These are phyloP conservation scores for Penicillium lagena DNA, from an alignment of 495 filamentous ascomycete genomes.

Conservation along the genomic window DNA sequence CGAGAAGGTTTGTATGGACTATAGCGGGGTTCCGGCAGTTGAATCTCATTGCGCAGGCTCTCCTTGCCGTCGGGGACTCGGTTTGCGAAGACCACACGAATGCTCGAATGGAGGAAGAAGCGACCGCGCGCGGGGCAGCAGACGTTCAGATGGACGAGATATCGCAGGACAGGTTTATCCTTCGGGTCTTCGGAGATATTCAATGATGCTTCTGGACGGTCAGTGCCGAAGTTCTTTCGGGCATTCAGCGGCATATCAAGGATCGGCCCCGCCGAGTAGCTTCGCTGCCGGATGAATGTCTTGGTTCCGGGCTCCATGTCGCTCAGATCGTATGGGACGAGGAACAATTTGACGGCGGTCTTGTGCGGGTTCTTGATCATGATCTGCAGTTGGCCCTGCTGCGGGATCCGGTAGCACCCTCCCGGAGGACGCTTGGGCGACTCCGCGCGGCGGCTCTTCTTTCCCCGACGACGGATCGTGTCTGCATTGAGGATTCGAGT, in stretches of 20 bases:
- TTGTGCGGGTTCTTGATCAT: slow-evolving; percentile 97
- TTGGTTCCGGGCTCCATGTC: slow-evolving; percentile 95
- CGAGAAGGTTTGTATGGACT: slow-evolving; percentile 70
- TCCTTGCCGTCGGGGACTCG: slow-evolving; percentile 96
- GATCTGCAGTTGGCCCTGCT: slow-evolving; percentile 93
- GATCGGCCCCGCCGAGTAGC: slow-evolving; percentile 83
- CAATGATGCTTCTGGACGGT: slow-evolving; percentile 33
- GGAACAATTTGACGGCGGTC: slow-evolving; percentile 89
- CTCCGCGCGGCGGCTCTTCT: slow-evolving; percentile 54
- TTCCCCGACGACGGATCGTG: slow-evolving; percentile 33
- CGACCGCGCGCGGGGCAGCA: slow-evolving; percentile 80
- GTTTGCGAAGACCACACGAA: slow-evolving; percentile 96
- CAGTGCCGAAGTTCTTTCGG: slow-evolving; percentile 43
- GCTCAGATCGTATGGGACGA: slow-evolving; percentile 90
- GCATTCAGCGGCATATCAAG: slow-evolving; percentile 59
- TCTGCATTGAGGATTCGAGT: slow-evolving; percentile 14
- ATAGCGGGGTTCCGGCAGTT: slow-evolving; percentile 81
- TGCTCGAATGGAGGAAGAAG: slow-evolving; percentile 84
- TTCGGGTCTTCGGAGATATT: slow-evolving; percentile 40
- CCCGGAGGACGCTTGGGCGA: slow-evolving; percentile 70
- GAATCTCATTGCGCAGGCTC: slow-evolving; percentile 83
- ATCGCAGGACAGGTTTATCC: slow-evolving; percentile 77
- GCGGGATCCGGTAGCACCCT: slow-evolving; percentile 89
- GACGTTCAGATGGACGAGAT: slow-evolving; percentile 91
- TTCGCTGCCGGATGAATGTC: slow-evolving; percentile 93